Conservation (phyloP, 805 yeast genomes). For the Cyberlindnera euphorbiiphila region DNA sequence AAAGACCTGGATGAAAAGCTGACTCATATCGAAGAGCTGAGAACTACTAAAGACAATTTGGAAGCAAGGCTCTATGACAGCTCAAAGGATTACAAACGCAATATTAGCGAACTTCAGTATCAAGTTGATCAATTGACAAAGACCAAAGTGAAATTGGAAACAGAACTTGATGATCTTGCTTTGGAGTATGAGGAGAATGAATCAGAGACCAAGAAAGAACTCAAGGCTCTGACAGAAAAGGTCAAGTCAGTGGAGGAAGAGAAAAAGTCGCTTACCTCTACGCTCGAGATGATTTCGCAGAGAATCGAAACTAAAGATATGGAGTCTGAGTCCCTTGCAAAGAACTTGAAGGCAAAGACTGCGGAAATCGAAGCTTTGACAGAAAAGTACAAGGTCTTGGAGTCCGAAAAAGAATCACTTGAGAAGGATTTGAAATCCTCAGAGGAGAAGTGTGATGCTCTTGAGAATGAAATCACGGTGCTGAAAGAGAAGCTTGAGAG, state of each 20-base stretch:
- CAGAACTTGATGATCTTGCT: conserved; percentile 25
- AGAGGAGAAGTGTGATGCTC: neutral
- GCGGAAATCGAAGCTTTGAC: conserved; percentile 9
- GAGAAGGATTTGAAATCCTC: neutral
- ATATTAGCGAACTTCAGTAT: conserved; percentile 4
- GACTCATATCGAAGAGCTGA: conserved; percentile 3
- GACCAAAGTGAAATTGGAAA: conserved; percentile 14
- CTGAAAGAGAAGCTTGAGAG: conserved; percentile 10
- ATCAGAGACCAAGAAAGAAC: conserved; percentile 25
- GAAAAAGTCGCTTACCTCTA: conserved; percentile 31
- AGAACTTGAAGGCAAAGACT: conserved; percentile 14
- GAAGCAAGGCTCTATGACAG: conserved; percentile 5
- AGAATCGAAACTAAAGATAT: conserved; percentile 28
- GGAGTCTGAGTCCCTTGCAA: conserved; percentile 20
- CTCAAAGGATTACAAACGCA: neutral
- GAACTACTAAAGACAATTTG: neutral
- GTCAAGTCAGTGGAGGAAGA: conserved; percentile 29
- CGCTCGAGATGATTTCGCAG: conserved; percentile 32
- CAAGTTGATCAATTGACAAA: conserved; percentile 7
- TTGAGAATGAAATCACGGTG: neutral
- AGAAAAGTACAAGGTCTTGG: conserved; percentile 1
- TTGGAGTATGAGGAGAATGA: conserved; percentile 29
- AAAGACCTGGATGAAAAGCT: conserved; percentile 4
- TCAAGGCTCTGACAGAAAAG: conserved; percentile 25
- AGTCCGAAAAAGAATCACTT: conserved; percentile 2